phyloP scores from a whole-genome alignment of 2,329 filamentous ascomycete species.

The Colletotrichum destructivum region DNA sequence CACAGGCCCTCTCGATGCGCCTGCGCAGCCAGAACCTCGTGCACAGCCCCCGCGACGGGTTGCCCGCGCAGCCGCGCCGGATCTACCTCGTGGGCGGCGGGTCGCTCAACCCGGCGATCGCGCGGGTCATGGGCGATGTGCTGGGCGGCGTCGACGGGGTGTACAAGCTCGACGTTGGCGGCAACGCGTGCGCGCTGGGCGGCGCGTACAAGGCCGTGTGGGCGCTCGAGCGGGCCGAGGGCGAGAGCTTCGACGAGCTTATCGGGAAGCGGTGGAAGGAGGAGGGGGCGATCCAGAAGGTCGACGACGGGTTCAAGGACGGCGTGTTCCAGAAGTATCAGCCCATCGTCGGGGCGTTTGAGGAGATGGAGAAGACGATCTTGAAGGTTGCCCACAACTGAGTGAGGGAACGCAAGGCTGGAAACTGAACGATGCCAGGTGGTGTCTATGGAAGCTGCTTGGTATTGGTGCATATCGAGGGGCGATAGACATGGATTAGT shows the following conservation, averaged over 20 bases:
- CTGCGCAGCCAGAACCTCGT: conserved; percentile 87
- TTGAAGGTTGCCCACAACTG: conserved; percentile 60
- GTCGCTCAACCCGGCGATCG: conserved; percentile 90
- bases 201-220: conserved; percentile 97
- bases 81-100: conserved; percentile 97
- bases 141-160: conserved; percentile 87
- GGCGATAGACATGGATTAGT: too few relatives aligned
- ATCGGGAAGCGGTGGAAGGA: conserved; percentile 90
- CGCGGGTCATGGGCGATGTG: conserved; percentile 86
- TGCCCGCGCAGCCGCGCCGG: conserved; percentile 88
- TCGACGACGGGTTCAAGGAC: conserved; percentile 84
- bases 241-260: conserved; percentile 89
- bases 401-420: conserved; percentile 7
- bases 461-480: not conserved
- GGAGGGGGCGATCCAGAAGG: conserved; percentile 84
- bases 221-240: conserved; percentile 79
- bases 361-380: conserved; percentile 79
- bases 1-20: conserved; percentile 92
- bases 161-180: conserved; percentile 93
- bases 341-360: conserved; percentile 81
- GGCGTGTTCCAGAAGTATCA: conserved; percentile 86
- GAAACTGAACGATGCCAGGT: too few relatives aligned
- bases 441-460: too few relatives aligned
- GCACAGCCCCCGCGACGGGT: conserved; percentile 60
- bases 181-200: conserved; percentile 94